Evolutionary conservation across 73 alveolate species (phyloP).

Genomic region (Symbiodinium pilosum): DNA sequence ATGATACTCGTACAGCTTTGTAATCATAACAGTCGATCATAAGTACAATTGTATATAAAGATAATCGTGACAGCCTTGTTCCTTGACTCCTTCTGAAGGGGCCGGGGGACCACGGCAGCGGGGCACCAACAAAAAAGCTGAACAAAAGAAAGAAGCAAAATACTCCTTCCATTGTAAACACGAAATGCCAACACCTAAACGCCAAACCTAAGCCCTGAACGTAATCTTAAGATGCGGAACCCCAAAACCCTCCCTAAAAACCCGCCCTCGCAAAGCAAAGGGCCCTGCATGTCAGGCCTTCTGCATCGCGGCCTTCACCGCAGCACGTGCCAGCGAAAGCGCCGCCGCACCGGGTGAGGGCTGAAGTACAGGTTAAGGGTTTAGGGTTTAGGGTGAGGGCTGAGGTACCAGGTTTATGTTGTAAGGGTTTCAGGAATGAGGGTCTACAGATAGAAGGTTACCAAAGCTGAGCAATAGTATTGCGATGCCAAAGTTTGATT

Average conservation of each 20-base stretch:
- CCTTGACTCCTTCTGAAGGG: too few species aligned
- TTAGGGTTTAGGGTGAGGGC: too few species aligned
- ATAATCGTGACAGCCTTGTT: too few species aligned
- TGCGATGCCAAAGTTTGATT: too few species aligned
- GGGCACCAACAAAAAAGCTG: neutral
- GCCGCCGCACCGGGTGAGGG: conserved; percentile 21
- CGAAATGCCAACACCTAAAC: neutral
- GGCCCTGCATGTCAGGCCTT: neutral
- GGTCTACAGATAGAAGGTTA: too few species aligned
- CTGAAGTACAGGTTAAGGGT: neutral
- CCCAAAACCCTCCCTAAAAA: neutral
- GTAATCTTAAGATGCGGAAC: too few species aligned
- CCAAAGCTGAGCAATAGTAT: too few species aligned
- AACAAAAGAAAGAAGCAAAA: too few species aligned
- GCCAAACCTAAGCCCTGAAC: neutral
- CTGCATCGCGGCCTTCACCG: conserved; percentile 2
- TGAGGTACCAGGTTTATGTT: too few species aligned
- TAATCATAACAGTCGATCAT: neutral
- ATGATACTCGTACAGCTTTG: neutral
- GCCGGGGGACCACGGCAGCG: neutral
- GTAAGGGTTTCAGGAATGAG: too few species aligned
- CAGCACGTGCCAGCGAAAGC: neutral
- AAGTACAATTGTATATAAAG: too few species aligned
- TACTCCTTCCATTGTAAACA: neutral
- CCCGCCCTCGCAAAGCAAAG: neutral